Evolutionary conservation across 495 filamentous ascomycete genomes (phyloP).

Genomic region (Penicillium roqueforti): DNA sequence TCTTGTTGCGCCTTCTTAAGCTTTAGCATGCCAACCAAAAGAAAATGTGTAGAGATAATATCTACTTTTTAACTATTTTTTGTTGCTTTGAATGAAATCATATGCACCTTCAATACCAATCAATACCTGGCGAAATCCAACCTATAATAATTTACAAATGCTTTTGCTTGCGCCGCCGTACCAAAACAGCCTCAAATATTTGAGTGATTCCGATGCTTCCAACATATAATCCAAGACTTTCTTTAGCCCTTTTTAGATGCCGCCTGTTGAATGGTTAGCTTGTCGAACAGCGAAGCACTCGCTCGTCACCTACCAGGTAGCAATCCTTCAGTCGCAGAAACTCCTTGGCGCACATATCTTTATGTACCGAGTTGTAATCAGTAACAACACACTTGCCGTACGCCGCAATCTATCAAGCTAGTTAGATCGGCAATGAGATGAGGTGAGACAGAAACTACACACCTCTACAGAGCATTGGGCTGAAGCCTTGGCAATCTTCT

Average conservation of each 20-base stretch:
- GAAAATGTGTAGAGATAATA: constrained; percentile 8
- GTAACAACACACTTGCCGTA: constrained; percentile 91
- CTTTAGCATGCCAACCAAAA: constrained; percentile 45
- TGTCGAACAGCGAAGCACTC: background rate
- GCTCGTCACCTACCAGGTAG: constrained; percentile 59
- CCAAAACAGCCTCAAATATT: background rate
- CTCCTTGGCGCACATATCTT: constrained; percentile 84
- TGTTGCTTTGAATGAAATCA: constrained; percentile 9
- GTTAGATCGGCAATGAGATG: constrained; percentile 10
- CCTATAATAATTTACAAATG: background rate
- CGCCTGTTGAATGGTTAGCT: constrained; percentile 23
- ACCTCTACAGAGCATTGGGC: constrained; percentile 84
- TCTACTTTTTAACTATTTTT: constrained; percentile 7
- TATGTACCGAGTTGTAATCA: constrained; percentile 87
- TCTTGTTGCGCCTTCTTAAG: constrained; percentile 77
- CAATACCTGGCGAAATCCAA: background rate
- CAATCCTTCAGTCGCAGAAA: constrained; percentile 88
- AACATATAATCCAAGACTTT: background rate
- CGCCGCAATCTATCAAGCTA: constrained; percentile 58
- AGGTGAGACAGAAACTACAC: constrained; percentile 13
- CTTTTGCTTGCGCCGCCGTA: constrained; percentile 1
- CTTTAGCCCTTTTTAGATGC: constrained; percentile 38
- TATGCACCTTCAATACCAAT: background rate
- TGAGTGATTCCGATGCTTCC: background rate
- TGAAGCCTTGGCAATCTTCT: constrained; percentile 79